phyloP scores from a whole-genome alignment of 2,329 filamentous ascomycete species.

The Aspergillus awamori region DNA sequence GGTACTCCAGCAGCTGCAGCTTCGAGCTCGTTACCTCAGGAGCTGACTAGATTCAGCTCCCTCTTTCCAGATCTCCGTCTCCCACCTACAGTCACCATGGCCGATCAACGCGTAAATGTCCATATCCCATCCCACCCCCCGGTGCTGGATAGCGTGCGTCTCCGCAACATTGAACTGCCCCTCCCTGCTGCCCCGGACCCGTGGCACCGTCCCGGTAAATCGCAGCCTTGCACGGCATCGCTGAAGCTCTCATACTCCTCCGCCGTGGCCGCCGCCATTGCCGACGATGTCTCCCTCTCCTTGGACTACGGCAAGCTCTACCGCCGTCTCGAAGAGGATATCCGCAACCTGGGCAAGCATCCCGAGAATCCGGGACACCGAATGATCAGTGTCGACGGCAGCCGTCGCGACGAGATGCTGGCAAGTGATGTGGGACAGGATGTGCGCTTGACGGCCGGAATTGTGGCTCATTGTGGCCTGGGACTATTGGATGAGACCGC shows the following conservation, averaged over 20 bases:
- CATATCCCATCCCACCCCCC: slow-evolving; percentile 36
- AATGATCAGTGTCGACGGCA: slow-evolving; percentile 33
- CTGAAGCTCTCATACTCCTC: slow-evolving; percentile 48
- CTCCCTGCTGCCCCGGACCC: slow-evolving; percentile 49
- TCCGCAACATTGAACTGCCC: slow-evolving; percentile 49
- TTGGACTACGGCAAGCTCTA: slow-evolving; percentile 54
- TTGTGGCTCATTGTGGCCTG: slow-evolving; percentile 40
- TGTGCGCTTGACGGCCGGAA: slow-evolving; percentile 38
- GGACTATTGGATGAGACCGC: slow-evolving; percentile 42
- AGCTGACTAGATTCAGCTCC: neutral
- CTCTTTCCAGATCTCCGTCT: neutral
- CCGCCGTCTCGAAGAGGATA: slow-evolving; percentile 42
- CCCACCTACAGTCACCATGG: slow-evolving; percentile 22
- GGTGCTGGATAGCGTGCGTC: slow-evolving; percentile 43
- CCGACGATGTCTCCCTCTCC: slow-evolving; percentile 50
- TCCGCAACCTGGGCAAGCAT: slow-evolving; percentile 33
- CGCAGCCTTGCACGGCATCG: slow-evolving; percentile 49
- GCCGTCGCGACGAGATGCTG: slow-evolving; percentile 34
- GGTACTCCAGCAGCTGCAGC: neutral
- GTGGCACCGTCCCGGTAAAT: slow-evolving; percentile 49
- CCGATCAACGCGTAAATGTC: slow-evolving; percentile 29
- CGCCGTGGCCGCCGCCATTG: slow-evolving; percentile 43
- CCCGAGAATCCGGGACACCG: slow-evolving; percentile 25
- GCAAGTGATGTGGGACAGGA: slow-evolving; percentile 35
- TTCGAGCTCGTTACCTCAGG: neutral